phyloP scores from a whole-genome alignment of 1,284 basidiomycete species.

The Pisolithus thermaeus region DNA sequence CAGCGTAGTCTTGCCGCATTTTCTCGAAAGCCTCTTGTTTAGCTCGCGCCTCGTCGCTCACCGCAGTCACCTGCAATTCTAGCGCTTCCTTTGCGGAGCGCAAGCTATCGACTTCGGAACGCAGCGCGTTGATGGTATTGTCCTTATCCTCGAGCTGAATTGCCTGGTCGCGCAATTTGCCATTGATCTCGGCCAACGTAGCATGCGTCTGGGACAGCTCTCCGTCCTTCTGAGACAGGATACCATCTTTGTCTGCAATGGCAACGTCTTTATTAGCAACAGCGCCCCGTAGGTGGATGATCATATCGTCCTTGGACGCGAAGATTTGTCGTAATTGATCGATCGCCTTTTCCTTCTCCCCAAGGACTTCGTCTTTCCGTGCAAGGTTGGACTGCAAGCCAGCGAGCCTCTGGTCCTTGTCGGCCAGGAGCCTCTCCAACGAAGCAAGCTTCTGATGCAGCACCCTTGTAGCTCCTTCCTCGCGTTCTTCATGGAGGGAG shows the following conservation, averaged over 20 bases:
- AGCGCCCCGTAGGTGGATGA: neutral
- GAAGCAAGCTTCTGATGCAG: neutral
- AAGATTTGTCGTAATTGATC: conserved; percentile 5
- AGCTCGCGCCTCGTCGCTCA: neutral
- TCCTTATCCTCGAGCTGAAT: neutral
- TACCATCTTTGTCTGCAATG: neutral
- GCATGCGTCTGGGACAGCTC: too few relatives aligned
- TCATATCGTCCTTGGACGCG: neutral
- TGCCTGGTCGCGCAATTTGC: neutral
- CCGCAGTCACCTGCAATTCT: neutral
- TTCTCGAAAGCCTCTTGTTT: neutral
- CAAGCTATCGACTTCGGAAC: neutral
- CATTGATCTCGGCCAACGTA: neutral
- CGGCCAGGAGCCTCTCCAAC: neutral
- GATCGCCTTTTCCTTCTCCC: conserved; percentile 4
- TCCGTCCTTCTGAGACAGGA: neutral
- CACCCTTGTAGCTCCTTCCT: neutral
- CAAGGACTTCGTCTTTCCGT: neutral
- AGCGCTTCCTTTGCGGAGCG: neutral
- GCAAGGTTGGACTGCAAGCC: neutral
- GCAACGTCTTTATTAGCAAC: neutral
- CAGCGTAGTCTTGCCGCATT: neutral
- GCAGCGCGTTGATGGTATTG: neutral
- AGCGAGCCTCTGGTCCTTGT: conserved; percentile 1
- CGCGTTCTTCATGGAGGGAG: neutral